Evolutionary conservation across 306 rosid species (phyloP).

Genomic region (Lathyrus tuberosus): DNA sequence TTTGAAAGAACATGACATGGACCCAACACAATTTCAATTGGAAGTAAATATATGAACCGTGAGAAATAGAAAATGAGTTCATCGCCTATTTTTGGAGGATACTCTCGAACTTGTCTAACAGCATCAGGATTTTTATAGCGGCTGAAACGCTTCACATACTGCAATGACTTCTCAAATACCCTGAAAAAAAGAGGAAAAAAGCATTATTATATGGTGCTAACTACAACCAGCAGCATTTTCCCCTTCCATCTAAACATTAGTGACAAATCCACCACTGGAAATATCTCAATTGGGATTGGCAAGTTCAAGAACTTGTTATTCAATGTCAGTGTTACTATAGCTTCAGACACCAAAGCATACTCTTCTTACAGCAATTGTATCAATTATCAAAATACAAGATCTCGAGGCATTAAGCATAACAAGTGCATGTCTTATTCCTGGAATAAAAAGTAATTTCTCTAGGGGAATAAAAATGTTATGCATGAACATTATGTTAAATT

Average conservation of each 20-base stretch:
- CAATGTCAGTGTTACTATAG: background rate
- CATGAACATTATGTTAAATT: conserved; percentile 6
- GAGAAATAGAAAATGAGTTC: conserved; percentile 16
- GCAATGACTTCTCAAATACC: conserved; percentile 95
- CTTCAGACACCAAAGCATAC: background rate
- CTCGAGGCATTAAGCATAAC: conserved; percentile 19
- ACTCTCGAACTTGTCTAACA: conserved; percentile 99
- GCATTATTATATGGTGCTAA: conserved; percentile 12
- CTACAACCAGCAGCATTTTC: background rate
- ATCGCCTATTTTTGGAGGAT: conserved; percentile 54
- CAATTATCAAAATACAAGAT: conserved; percentile 27
- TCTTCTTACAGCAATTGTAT: conserved; percentile 19
- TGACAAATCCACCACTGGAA: conserved; percentile 26
- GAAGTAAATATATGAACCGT: conserved; percentile 3
- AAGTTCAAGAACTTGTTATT: conserved; percentile 13
- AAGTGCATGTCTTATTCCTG: background rate
- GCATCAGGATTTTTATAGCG: conserved; percentile 98
- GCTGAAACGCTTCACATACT: conserved; percentile 97
- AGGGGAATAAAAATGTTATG: background rate
- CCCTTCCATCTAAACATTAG: conserved; percentile 28
- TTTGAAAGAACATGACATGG: conserved; percentile 2
- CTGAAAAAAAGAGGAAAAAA: conserved; percentile 40
- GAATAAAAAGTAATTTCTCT: conserved; percentile 1
- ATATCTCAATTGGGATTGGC: background rate
- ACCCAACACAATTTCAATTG: conserved; percentile 11